phyloP scores from a whole-genome alignment of 2,329 filamentous ascomycete genomes.

The Colletotrichum zoysiae region DNA sequence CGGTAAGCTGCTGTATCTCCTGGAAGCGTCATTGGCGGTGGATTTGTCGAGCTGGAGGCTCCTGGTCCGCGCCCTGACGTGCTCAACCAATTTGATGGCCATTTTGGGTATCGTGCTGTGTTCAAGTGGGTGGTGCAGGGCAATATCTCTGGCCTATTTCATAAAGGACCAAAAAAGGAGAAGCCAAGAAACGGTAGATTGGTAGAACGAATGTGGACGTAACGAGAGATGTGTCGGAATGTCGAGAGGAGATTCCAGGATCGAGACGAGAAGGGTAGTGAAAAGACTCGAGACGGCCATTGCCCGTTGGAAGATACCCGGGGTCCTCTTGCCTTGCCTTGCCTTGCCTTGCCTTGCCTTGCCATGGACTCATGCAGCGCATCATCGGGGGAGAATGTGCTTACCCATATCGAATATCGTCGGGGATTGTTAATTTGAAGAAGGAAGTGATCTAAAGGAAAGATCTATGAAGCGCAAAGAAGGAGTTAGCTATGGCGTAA shows the following conservation, averaged over 20 bases:
- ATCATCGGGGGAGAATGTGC: constrained; percentile 50
- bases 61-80: constrained; percentile 60
- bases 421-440: constrained; percentile 47
- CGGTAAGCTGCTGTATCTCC: constrained; percentile 52
- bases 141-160: constrained; percentile 47
- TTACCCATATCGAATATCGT: constrained; percentile 61
- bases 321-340: constrained; percentile 41
- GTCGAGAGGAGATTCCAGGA: constrained; percentile 45
- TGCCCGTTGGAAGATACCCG: not conserved
- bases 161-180: constrained; percentile 52
- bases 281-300: not conserved
- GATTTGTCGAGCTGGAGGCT: constrained; percentile 63
- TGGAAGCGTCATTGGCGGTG: not conserved
- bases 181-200: constrained; percentile 63
- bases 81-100: constrained; percentile 58
- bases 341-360: constrained; percentile 39
- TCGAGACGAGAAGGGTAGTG: constrained; percentile 33
- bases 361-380: constrained; percentile 30
- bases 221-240: constrained; percentile 48
- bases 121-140: constrained; percentile 46
- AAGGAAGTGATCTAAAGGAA: constrained; percentile 44
- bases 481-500: constrained; percentile 46
- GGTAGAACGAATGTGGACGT: constrained; percentile 54
- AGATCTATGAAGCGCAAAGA: constrained; percentile 43
- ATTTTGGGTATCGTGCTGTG: constrained; percentile 51